phyloP scores from a whole-genome alignment of 2,329 filamentous ascomycete genomes.

The Blastomyces silverae region DNA sequence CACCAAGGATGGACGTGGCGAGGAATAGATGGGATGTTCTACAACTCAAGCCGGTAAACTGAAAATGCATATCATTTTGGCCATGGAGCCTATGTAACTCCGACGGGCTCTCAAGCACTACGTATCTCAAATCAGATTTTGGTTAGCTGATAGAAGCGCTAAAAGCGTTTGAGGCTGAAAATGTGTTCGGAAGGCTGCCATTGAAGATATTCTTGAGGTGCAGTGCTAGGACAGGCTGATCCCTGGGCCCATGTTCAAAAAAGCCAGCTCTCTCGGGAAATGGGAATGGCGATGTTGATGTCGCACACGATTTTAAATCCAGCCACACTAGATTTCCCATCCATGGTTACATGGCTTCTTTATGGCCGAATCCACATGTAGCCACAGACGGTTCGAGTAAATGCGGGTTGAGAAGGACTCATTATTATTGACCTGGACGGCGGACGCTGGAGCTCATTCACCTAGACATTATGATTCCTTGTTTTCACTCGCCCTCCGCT shows the following conservation, averaged over 20 bases:
- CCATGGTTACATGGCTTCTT: background rate
- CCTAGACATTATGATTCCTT: too few relatives aligned
- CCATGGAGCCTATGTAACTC: background rate
- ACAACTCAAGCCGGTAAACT: background rate
- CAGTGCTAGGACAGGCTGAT: background rate
- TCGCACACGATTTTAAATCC: background rate
- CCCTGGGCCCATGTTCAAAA: background rate
- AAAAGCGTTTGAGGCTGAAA: background rate
- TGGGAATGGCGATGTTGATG: background rate
- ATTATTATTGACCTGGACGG: too few relatives aligned
- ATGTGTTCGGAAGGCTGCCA: background rate
- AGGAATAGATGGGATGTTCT: slow-evolving; percentile 2
- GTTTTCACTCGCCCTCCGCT: too few relatives aligned
- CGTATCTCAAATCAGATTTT: background rate
- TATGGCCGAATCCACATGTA: background rate
- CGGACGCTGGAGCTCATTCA: too few relatives aligned
- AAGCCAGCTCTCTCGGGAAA: background rate
- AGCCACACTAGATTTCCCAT: background rate
- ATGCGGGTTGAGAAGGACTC: background rate
- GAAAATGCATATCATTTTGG: background rate
- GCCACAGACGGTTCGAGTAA: background rate
- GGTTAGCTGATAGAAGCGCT: background rate
- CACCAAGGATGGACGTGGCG: slow-evolving; percentile 6
- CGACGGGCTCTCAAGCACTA: too few relatives aligned
- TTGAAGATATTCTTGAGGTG: too few relatives aligned